Base-by-base conservation (phyloP, 23 red algal genomes). In the Gracilariopsis chorda region DNA sequence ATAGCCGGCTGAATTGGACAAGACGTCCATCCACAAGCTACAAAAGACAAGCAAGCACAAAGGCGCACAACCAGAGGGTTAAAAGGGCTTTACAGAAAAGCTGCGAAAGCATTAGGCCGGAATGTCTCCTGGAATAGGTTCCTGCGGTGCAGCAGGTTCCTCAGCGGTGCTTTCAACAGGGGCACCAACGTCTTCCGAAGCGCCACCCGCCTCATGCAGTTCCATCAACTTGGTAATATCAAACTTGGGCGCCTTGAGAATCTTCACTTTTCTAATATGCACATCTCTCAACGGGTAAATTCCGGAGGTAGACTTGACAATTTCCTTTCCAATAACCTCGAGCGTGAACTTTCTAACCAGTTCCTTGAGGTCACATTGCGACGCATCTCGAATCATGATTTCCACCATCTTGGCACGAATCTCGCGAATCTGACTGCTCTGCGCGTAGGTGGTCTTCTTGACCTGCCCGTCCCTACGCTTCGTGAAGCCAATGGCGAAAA, bases 201-300 rank as follows among this genome's bases (percentile, higher is more conserved):
- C 81, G 25, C 78, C 86, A 60, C 90, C 87, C 32, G 82, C 83
- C 52, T 91, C 88, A 70, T 98, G 96, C 24, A 98, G 85, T 74
- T 98, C 96, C 96, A 98, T 98, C 10, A 98, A 64, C 78, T 98
- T 98, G 76, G 96, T 94, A 57, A 98, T 95, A 48, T 98, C 96
- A 89, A 98, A 96, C 77, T 90, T 93, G 3, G 96, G 96, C 20
- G 96, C 45, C 72, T 88, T 92, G 20, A 98, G 57, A 56, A 98
- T 78, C 91, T 98, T 98, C 25, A 95, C 93, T 73, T 98, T 98
- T 43, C 96, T 93, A 77, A 98, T 94, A 80, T 96, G 87, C 1
- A 98, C 96, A 78, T 98, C 90, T 30, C 94, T 85, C 24, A 98
- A 62, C 33, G 93, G 96, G 52, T 94, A 98, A 64, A 98, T 98